Percentiles rank a stretch among this genome's conserved stretches.
Evolutionary conservation across 495 filamentous ascomycete genomes (phyloP).

Genomic region (Xylona heveae): DNA sequence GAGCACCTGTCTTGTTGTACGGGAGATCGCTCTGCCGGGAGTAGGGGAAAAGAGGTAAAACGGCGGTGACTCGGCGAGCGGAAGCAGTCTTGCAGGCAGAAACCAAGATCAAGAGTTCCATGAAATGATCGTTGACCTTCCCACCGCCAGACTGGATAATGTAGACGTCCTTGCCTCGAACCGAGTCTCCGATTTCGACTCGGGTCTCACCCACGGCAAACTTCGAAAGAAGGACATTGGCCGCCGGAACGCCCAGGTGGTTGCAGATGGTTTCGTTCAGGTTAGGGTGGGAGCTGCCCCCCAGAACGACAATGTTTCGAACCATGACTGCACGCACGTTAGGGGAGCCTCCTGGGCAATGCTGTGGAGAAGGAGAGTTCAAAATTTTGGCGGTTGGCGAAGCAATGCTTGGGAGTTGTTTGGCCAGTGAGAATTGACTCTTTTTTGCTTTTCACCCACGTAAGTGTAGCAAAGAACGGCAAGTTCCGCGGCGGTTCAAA

Average conservation of each 20-base stretch:
- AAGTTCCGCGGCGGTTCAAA: no score
- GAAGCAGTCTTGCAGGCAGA: conserved; percentile 95
- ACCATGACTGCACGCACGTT: conserved; percentile 57
- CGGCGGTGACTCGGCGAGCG: conserved; percentile 74
- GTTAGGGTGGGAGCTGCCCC: conserved; percentile 77
- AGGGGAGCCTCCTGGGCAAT: no score
- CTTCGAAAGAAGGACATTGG: conserved; percentile 66
- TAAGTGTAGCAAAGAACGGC: no score
- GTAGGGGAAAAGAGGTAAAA: conserved; percentile 91
- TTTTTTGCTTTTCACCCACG: no score
- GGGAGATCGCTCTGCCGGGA: conserved; percentile 87
- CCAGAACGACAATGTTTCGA: conserved; percentile 85
- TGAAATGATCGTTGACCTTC: conserved; percentile 85
- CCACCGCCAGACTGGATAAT: conserved; percentile 81
- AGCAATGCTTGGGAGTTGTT: no score
- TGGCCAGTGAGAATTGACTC: no score
- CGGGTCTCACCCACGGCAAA: conserved; percentile 89
- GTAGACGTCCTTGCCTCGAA: conserved; percentile 94
- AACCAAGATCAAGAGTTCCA: conserved; percentile 91
- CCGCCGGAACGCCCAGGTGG: conserved; percentile 63
- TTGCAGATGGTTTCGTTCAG: conserved; percentile 71
- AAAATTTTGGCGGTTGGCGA: no score
- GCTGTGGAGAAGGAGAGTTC: no score
- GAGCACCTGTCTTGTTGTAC: conserved; percentile 86
- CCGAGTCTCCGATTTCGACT: conserved; percentile 85